Evolutionary conservation across 2,329 filamentous ascomycete species (phyloP), one percentile per base, ranked within the genome.

Genomic region (Daldinia sp.): DNA sequence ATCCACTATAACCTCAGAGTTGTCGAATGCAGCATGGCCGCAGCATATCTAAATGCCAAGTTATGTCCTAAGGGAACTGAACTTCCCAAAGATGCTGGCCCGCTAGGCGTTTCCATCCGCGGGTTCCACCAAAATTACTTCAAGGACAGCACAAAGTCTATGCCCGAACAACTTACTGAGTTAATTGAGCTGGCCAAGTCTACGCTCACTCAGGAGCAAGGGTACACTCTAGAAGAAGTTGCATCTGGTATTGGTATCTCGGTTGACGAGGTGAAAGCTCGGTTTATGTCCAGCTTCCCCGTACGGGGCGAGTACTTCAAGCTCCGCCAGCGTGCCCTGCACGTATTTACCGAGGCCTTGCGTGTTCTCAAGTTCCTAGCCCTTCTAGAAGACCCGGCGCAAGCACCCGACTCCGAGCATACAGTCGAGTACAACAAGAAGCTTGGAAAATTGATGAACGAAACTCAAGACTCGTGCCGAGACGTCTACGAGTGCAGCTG

Each of bases 1-100:
- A 90, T 97, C 71, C 93, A 95, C 85, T 99, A 98, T 85, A 99
- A 99, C 80, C 88, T 99, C 26, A 92, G 96, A 30, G 96, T 99
- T 1, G 96, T 98, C 41, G 96, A 99, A 82, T 97, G 93, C 82
- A 96, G 92, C 60, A 87, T 99, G 35, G 96, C 96, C 2, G 94
- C 96, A 2, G 87, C 87, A 26, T 89, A 88, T 76, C 84, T 91
- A 67, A 85, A 90, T 72, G 87, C 88, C 28, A 82, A 83, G 28
- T 81, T 89, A 65, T 88, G 86, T 78, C 85, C 87, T 10, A 77
- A 84, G 0, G 84, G 83, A 39, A 89, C 88, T 0, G 79, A 83
- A 33, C 88, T 98, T 0, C 90, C 93, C 18, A 82, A 87, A 63
- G 96, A 99, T 79, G 89, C 90, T 4, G 92, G 92, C 3, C 95